phyloP scores from a whole-genome alignment of 768 basidiomycete genomes.

The Suillus luteus region DNA sequence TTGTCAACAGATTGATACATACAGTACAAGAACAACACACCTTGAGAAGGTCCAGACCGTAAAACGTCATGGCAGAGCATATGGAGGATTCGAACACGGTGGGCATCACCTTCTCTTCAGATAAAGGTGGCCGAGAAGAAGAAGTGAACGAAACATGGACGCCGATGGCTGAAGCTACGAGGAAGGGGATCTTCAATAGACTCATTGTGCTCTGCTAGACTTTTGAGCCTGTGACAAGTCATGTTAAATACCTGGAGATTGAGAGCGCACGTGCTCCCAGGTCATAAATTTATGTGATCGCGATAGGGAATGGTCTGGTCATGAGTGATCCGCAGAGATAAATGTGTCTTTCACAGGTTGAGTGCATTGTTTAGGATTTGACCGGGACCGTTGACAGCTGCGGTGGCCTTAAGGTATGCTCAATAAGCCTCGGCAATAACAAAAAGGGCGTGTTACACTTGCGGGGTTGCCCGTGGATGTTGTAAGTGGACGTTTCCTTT shows the following conservation, averaged over 20 bases:
- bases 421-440: too few species aligned
- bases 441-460: too few species aligned
- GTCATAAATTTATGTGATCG: too few species aligned
- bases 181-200: constrained; percentile 23
- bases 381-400: too few species aligned
- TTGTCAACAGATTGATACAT: neutral
- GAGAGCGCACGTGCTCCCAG: neutral
- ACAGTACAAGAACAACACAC: neutral
- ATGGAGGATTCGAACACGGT: neutral
- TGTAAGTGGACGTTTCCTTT: too few species aligned
- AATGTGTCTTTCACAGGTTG: too few species aligned
- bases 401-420: too few species aligned
- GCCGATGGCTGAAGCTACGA: constrained; percentile 27
- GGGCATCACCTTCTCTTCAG: constrained; percentile 16
- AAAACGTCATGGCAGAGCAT: neutral
- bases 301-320: too few species aligned
- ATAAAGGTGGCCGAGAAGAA: constrained; percentile 23
- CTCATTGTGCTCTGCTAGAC: constrained; percentile 17
- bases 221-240: neutral
- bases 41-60: neutral
- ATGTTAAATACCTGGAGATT: neutral
- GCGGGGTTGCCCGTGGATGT: too few species aligned
- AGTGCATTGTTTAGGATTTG: too few species aligned
- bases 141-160: constrained; percentile 28
- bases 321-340: too few species aligned